Percentiles rank a stretch among this genome's conserved stretches.
Conservation (phyloP, 1,284 basidiomycete genomes). For the Ceraceosorus bombacis region DNA sequence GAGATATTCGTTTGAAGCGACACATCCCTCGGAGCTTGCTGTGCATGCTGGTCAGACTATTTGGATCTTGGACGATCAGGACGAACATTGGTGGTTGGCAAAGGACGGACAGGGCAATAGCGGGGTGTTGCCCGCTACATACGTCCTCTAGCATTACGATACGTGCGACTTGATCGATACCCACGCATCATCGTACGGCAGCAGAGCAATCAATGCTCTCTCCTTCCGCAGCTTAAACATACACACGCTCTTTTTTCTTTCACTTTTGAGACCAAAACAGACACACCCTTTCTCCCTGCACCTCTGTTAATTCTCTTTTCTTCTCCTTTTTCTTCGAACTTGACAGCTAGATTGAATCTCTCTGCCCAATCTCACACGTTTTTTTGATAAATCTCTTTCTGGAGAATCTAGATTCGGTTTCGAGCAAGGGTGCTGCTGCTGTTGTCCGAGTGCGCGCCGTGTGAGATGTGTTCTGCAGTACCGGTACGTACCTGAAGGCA, state of each 20-base stretch:
- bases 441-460: too few relatives aligned
- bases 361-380: too few relatives aligned
- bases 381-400: too few relatives aligned
- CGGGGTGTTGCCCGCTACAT: constrained; percentile 39
- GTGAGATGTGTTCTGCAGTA: too few relatives aligned
- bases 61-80: constrained; percentile 37
- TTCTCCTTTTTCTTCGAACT: not conserved
- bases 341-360: not conserved
- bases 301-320: not conserved
- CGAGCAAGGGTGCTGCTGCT: too few relatives aligned
- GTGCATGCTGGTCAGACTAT: constrained; percentile 35
- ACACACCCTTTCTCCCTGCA: not conserved
- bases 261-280: not conserved
- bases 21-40: constrained; percentile 34
- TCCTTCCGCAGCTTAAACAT: not conserved
- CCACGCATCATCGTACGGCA: too few relatives aligned
- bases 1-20: constrained; percentile 38
- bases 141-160: constrained; percentile 23
- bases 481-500: too few relatives aligned
- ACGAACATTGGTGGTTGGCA: constrained; percentile 42
- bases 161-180: too few relatives aligned
- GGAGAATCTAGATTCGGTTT: too few relatives aligned
- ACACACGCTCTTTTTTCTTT: not conserved
- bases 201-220: not conserved
- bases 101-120: constrained; percentile 27